Evolutionary conservation across 2,329 filamentous ascomycete species (phyloP).

Genomic region (Ophiostoma angusticollis): DNA sequence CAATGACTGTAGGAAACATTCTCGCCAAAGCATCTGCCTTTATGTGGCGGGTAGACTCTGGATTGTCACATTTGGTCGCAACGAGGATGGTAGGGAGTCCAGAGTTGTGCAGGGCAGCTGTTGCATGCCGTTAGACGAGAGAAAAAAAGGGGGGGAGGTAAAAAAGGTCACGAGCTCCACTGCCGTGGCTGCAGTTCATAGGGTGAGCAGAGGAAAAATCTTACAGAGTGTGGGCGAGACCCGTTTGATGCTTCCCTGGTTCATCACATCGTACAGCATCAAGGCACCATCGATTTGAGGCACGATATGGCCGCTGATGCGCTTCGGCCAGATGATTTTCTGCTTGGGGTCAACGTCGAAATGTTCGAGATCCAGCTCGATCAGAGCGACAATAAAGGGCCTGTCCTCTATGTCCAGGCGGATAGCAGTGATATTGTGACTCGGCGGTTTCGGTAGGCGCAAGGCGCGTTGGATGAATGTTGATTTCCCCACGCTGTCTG

Average conservation of each 20-base stretch:
- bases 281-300: constrained; percentile 73
- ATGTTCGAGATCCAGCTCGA: constrained; percentile 53
- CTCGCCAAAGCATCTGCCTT: constrained; percentile 51
- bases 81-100: constrained; percentile 68
- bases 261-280: constrained; percentile 78
- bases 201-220: constrained; percentile 28
- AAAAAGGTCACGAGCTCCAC: no score
- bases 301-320: constrained; percentile 55
- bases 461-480: constrained; percentile 53
- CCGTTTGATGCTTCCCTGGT: constrained; percentile 59
- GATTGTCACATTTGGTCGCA: constrained; percentile 79
- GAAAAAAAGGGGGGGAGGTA: not conserved
- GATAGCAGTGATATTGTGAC: constrained; percentile 40
- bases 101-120: constrained; percentile 62
- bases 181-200: no score
- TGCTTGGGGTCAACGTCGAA: constrained; percentile 47
- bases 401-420: constrained; percentile 46
- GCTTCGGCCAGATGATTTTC: constrained; percentile 53
- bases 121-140: constrained; percentile 8
- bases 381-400: constrained; percentile 44
- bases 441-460: constrained; percentile 39
- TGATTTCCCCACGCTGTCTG: constrained; percentile 54
- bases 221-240: constrained; percentile 69
- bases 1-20: constrained; percentile 56
- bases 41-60: constrained; percentile 55